Evolutionary conservation across 805 yeast genomes (phyloP).

Genomic region (Ogataea zsoltii): DNA sequence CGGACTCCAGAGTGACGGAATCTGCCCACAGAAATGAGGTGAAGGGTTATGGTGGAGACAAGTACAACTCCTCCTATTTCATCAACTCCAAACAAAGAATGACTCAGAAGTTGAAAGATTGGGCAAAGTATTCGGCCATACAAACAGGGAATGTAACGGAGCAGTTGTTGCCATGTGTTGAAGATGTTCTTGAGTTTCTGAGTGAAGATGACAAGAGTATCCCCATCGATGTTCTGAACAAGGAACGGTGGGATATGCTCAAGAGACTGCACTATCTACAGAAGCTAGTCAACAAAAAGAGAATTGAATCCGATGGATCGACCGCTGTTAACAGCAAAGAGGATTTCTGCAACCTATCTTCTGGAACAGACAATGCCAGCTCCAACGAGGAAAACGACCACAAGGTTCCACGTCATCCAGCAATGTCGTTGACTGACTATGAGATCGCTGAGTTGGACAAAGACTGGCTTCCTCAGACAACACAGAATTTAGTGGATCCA

Average conservation of each 20-base stretch:
- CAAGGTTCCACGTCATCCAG: conserved; percentile 21
- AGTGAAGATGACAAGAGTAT: conserved; percentile 41
- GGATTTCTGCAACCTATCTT: conserved; percentile 7
- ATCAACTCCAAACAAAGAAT: conserved; percentile 53
- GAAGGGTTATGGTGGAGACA: conserved; percentile 72
- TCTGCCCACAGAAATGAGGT: conserved; percentile 71
- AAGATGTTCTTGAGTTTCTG: conserved; percentile 58
- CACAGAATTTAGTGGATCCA: conserved; percentile 69
- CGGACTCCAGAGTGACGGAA: conserved; percentile 77
- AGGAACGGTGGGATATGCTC: conserved; percentile 68
- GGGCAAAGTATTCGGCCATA: conserved; percentile 49
- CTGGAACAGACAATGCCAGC: conserved; percentile 13
- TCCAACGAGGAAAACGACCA: conserved; percentile 28
- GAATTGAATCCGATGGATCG: conserved; percentile 5
- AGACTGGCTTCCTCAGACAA: conserved; percentile 37
- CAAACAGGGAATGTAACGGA: conserved; percentile 33
- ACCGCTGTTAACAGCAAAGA: background rate
- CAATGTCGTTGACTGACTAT: conserved; percentile 42
- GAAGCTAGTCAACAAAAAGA: conserved; percentile 53
- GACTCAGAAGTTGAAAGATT: conserved; percentile 52
- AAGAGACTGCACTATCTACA: conserved; percentile 72
- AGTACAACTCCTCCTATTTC: conserved; percentile 49
- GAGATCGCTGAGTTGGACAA: conserved; percentile 42
- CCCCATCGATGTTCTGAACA: conserved; percentile 39
- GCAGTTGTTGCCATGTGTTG: conserved; percentile 47